These are phyloP conservation scores for Rickenella mellea DNA, from an alignment of 768 basidiomycete species.

Conservation along the genomic window DNA sequence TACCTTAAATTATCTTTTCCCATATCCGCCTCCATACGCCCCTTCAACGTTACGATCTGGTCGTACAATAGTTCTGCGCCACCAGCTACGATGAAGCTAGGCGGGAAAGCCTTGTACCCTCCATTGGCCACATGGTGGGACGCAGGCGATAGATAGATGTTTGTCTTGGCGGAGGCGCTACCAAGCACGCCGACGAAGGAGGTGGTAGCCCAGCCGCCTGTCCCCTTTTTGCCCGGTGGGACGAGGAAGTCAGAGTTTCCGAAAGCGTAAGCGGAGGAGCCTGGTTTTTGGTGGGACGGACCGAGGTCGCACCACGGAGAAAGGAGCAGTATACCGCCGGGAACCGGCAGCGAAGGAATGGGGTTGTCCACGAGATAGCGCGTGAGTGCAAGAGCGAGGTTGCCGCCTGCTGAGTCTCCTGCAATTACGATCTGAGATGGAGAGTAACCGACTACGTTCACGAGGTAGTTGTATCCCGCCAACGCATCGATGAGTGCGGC, in stretches of 20 bases:
- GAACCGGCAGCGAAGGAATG: conserved; percentile 26
- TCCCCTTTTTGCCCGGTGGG: conserved; percentile 6
- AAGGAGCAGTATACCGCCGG: conserved; percentile 39
- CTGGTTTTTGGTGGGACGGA: conserved; percentile 28
- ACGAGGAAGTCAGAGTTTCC: conserved; percentile 19
- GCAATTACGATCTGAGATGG: conserved; percentile 53
- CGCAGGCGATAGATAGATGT: conserved; percentile 52
- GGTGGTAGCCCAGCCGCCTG: conserved; percentile 22
- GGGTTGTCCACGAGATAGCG: conserved; percentile 51
- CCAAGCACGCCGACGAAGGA: conserved; percentile 43
- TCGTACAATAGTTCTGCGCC: conserved; percentile 53
- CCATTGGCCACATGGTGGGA: conserved; percentile 25
- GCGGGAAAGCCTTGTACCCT: conserved; percentile 47
- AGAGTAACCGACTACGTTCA: conserved; percentile 43
- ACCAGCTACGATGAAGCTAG: conserved; percentile 50
- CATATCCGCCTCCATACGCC: conserved; percentile 42
- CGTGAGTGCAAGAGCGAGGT: conserved; percentile 54
- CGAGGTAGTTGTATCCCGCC: conserved; percentile 64
- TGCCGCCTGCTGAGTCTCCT: conserved; percentile 75
- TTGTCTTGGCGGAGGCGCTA: conserved; percentile 31
- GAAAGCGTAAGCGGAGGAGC: conserved; percentile 27
- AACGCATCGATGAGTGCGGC: conserved; percentile 66
- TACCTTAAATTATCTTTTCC: conserved; percentile 38
- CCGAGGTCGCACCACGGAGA: conserved; percentile 48
- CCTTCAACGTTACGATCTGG: conserved; percentile 32